phyloP scores from a whole-genome alignment of 140 eudicot genomes.

The Stevia rebaudiana region DNA sequence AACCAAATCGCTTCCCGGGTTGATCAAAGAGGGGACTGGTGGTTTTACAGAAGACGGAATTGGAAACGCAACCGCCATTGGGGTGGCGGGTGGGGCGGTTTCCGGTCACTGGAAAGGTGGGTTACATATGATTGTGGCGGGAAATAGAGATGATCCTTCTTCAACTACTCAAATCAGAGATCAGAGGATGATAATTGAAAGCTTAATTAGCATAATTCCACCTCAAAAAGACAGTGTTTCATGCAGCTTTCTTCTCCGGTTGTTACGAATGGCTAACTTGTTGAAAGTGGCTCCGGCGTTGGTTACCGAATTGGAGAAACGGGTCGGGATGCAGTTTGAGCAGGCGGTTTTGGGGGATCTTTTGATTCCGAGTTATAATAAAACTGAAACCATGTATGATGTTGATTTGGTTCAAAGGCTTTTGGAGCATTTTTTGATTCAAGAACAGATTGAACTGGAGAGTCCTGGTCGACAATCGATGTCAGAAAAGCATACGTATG shows the following conservation, averaged over 20 bases:
- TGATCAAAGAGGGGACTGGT: constrained; percentile 51
- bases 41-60: constrained; percentile 37
- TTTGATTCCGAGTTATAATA: constrained; percentile 64
- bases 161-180: constrained; percentile 48
- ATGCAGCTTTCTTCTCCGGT: constrained; percentile 76
- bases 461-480: constrained; percentile 52
- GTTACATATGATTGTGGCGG: constrained; percentile 67
- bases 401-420: constrained; percentile 94
- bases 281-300: constrained; percentile 81
- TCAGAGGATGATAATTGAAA: constrained; percentile 83
- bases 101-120: constrained; percentile 66
- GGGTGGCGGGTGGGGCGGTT: constrained; percentile 15
- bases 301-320: constrained; percentile 83
- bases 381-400: constrained; percentile 61
- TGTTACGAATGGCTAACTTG: constrained; percentile 73
- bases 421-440: constrained; percentile 87
- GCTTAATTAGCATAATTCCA: constrained; percentile 90
- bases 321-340: constrained; percentile 97
- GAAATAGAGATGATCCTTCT: constrained; percentile 43
- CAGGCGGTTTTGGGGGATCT: constrained; percentile 84
- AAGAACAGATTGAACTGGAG: constrained; percentile 70
- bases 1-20: constrained; percentile 68
- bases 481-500: no score
- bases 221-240: constrained; percentile 82
- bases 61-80: constrained; percentile 16